Percentiles rank a stretch among this genome's conserved stretches.
These are phyloP conservation scores for Cicer bijugum DNA, from an alignment of 306 rosid species.

Conservation along the genomic window DNA sequence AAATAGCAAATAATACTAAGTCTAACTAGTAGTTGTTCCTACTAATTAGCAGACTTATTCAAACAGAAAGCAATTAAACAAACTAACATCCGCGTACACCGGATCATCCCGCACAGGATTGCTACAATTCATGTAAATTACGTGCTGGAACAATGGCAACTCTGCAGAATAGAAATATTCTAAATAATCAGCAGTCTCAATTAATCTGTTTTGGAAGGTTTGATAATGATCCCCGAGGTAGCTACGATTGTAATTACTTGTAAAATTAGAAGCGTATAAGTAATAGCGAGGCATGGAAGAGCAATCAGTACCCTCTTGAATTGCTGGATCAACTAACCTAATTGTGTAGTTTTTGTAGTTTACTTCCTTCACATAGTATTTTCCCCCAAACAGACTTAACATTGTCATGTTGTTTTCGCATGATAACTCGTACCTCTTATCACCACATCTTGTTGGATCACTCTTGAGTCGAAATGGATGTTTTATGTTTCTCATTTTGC, in stretches of 20 bases:
- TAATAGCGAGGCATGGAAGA: slow-evolving; percentile 42
- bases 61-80: no score
- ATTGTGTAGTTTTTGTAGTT: slow-evolving; percentile 44
- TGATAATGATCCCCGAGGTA: not conserved
- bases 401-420: slow-evolving; percentile 40
- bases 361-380: slow-evolving; percentile 43
- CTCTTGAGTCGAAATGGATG: slow-evolving; percentile 20
- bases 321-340: slow-evolving; percentile 23
- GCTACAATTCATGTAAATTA: slow-evolving; percentile 34
- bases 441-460: slow-evolving; percentile 37
- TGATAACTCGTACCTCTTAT: not conserved
- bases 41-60: no score
- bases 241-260: not conserved
- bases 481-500: slow-evolving; percentile 41
- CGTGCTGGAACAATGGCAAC: not conserved
- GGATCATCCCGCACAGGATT: not conserved
- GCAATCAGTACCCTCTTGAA: slow-evolving; percentile 1
- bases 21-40: no score
- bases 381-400: not conserved
- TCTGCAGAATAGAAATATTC: not conserved
- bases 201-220: not conserved
- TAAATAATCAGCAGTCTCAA: no score
- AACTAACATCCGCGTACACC: not conserved
- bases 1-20: no score
- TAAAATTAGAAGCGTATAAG: not conserved